phyloP scores from a whole-genome alignment of 1,139 yeast species.

The Yamadazyma friedrichii region DNA sequence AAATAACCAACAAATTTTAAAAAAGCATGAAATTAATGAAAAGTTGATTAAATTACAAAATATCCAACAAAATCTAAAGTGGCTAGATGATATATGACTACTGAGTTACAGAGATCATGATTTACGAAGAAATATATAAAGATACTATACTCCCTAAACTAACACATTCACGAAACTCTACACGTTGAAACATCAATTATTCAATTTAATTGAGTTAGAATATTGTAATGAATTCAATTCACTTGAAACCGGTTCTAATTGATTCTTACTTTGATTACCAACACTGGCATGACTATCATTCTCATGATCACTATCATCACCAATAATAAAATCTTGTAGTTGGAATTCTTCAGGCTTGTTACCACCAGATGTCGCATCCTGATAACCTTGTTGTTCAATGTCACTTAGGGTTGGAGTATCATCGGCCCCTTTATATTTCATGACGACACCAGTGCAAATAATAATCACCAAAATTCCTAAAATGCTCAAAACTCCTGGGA shows the following conservation, averaged over 20 bases:
- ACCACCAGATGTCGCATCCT: constrained; percentile 15
- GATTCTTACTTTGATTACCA: neutral
- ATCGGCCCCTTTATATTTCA: constrained; percentile 43
- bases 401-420: constrained; percentile 6
- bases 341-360: constrained; percentile 22
- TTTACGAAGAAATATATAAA: no score
- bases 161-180: no score
- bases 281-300: neutral
- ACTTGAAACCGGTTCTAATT: constrained; percentile 4
- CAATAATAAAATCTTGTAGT: constrained; percentile 25
- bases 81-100: constrained; percentile 20
- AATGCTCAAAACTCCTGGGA: constrained; percentile 68
- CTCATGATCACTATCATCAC: constrained; percentile 22
- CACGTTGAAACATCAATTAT: neutral
- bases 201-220: constrained; percentile 7
- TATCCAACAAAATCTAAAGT: constrained; percentile 26
- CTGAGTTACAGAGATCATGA: neutral
- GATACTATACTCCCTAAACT: no score
- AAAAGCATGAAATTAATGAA: constrained; percentile 26
- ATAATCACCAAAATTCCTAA: constrained; percentile 69
- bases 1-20: constrained; percentile 20
- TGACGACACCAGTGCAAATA: constrained; percentile 61
- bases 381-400: constrained; percentile 9
- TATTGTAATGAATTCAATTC: constrained; percentile 12
- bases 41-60: constrained; percentile 26